Evolutionary conservation across 2,329 filamentous ascomycete genomes (phyloP), one percentile per base, ranked within the genome.

Genomic region (Elsinoe perseae): DNA sequence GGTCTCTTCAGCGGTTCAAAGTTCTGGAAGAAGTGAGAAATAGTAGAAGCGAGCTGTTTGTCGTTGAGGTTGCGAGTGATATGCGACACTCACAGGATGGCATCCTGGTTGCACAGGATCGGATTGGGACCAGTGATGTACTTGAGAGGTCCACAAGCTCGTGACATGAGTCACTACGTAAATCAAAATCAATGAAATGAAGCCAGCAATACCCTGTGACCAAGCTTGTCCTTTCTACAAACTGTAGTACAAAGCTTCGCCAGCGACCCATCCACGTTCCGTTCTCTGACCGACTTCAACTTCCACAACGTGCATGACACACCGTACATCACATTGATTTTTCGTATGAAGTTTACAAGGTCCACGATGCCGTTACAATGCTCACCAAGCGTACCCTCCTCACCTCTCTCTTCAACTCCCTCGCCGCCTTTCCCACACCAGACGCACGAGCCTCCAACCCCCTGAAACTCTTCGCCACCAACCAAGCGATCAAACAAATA

Each of bases 391-490:
- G 59, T 32, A 32, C 44, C 43, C 60, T 68, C 50, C 59, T 68
- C 58, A 62, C 66, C 18, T 59, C 60, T 8, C 59, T 68, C 36
- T 60, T 68, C 40, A 57, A 58, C 16, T 52, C 66, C 10, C 58
- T 70, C 34, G 62, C 32, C 12, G 48, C 67, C 27, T 53, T 62
- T 16, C 61, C 66, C 28, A 16, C 42, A 25, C 27, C 46, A 61
- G 64, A 59, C 57, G 69, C 30, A 16, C 61, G 66, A 38, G 61
- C 65, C 58, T 57, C 69, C 48, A 80, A 78, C 62, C 76, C 80
- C 8, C 65, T 75, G 16, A 62, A 56, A 61, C 56, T 57, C 58
- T 57, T 63, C 57, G 54, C 64, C 6, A 61, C 68, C 34, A 21
- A 59, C 18, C 57, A 63, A 42, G 20, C 10, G 2, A 42, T 34